Evolutionary conservation across 345 rosid genomes (phyloP).

Genomic region (Laguncularia racemosa): DNA sequence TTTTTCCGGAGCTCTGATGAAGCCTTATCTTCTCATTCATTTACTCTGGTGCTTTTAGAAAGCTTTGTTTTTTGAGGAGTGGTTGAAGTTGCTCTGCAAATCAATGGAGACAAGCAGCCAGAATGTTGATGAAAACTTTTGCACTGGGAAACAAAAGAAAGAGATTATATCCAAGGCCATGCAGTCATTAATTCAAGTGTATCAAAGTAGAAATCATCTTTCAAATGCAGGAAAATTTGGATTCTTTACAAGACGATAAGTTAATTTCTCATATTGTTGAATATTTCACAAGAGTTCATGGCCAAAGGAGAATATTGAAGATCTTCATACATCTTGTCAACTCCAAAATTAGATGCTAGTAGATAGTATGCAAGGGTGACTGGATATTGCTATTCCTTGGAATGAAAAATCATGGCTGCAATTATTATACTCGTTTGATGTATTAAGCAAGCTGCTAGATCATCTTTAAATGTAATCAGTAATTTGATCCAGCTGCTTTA

Average conservation of each 20-base stretch:
- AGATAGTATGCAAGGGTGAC: too few relatives aligned
- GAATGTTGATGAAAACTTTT: conserved; percentile 20
- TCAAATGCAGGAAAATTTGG: conserved; percentile 34
- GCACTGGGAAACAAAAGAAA: conserved; percentile 53
- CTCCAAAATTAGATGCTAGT: too few relatives aligned
- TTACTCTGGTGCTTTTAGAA: conserved; percentile 27
- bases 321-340: too few relatives aligned
- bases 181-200: conserved; percentile 41
- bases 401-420: too few relatives aligned
- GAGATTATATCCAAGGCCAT: conserved; percentile 61
- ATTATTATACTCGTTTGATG: too few relatives aligned
- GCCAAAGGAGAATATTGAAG: background rate
- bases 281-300: background rate
- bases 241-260: conserved; percentile 19
- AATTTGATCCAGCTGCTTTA: too few relatives aligned
- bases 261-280: conserved; percentile 5
- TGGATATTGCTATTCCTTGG: too few relatives aligned
- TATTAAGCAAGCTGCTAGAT: too few relatives aligned
- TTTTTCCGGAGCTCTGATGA: background rate
- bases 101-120: conserved; percentile 32
- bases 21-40: background rate
- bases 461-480: too few relatives aligned
- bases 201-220: conserved; percentile 22
- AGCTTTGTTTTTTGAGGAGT: conserved; percentile 73
- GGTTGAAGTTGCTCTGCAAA: conserved; percentile 62